Conservation (phyloP, 2,329 filamentous ascomycete genomes). For the Nemania abortiva region DNA sequence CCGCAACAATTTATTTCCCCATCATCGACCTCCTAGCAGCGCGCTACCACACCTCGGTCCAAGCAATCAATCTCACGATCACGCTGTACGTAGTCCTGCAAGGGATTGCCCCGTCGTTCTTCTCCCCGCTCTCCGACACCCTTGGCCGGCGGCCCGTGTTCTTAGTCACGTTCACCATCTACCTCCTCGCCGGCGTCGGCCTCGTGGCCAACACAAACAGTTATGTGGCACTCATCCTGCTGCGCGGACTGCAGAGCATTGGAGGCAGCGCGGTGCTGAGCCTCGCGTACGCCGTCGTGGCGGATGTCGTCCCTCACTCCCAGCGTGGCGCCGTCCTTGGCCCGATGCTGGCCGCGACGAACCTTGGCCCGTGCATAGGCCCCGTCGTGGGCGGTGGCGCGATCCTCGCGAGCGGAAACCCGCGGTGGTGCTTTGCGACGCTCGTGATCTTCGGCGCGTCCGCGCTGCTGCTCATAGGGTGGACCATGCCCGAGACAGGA, state of each 20-base stretch:
- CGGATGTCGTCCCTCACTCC: constrained; percentile 25
- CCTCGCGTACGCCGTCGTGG: constrained; percentile 32
- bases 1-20: constrained; percentile 46
- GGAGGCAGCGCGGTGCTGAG: constrained; percentile 23
- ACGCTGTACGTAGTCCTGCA: constrained; percentile 59
- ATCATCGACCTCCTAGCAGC: constrained; percentile 43
- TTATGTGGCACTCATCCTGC: constrained; percentile 31
- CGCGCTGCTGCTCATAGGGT: constrained; percentile 23
- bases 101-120: constrained; percentile 57
- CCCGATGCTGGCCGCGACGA: constrained; percentile 28
- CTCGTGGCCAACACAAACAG: constrained; percentile 44
- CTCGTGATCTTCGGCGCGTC: constrained; percentile 31
- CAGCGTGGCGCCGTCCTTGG: constrained; percentile 31
- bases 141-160: constrained; percentile 58
- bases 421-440: constrained; percentile 28
- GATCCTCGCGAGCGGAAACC: constrained; percentile 14
- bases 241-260: constrained; percentile 36
- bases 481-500: constrained; percentile 33
- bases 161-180: constrained; percentile 56
- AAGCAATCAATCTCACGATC: constrained; percentile 54
- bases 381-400: constrained; percentile 37
- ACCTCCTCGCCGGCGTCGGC: constrained; percentile 64
- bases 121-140: constrained; percentile 24
- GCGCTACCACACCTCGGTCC: constrained; percentile 42
- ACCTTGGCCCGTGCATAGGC: constrained; percentile 27